Percentiles rank a stretch among this genome's conserved stretches.
Conservation (phyloP, 306 rosid genomes). For the Cucurbita maxima region DNA sequence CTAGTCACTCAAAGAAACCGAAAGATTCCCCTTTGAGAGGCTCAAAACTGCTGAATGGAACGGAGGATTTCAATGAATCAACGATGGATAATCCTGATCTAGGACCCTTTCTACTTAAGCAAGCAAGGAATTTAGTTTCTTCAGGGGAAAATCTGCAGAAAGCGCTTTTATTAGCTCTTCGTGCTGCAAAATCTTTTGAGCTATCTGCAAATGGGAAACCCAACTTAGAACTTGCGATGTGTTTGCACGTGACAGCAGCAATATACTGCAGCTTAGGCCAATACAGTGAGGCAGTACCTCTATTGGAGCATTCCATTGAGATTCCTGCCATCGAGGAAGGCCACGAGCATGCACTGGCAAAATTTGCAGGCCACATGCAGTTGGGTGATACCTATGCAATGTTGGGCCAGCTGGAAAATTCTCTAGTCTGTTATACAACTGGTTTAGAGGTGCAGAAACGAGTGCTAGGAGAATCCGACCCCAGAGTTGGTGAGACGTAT, state of each 20-base stretch:
- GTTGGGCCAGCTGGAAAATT: slow-evolving; percentile 78
- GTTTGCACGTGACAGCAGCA: slow-evolving; percentile 69
- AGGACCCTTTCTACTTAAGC: slow-evolving; percentile 61
- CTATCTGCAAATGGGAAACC: slow-evolving; percentile 39
- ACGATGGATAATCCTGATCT: slow-evolving; percentile 35
- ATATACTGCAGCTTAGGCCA: slow-evolving; percentile 65
- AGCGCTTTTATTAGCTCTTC: slow-evolving; percentile 71
- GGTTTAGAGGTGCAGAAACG: slow-evolving; percentile 72
- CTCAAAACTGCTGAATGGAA: slow-evolving; percentile 18
- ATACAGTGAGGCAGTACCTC: slow-evolving; percentile 58
- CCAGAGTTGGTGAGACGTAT: slow-evolving; percentile 79
- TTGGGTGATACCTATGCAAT: slow-evolving; percentile 83
- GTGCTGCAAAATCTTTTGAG: slow-evolving; percentile 57
- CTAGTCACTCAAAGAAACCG: slow-evolving; percentile 16
- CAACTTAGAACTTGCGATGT: slow-evolving; percentile 70
- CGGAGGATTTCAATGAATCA: slow-evolving; percentile 16
- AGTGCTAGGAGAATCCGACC: slow-evolving; percentile 68
- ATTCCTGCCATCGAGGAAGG: slow-evolving; percentile 55
- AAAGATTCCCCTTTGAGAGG: slow-evolving; percentile 27
- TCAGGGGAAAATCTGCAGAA: slow-evolving; percentile 45
- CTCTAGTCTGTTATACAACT: slow-evolving; percentile 49
- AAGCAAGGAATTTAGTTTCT: slow-evolving; percentile 69
- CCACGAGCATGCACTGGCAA: slow-evolving; percentile 61
- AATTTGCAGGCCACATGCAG: slow-evolving; percentile 89
- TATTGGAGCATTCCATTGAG: slow-evolving; percentile 54